A percentile compares a stretch with the other conserved stretches of the same genome.
These are phyloP conservation scores for Tuber indicum DNA, from an alignment of 495 filamentous ascomycete species.

Conservation along the genomic window DNA sequence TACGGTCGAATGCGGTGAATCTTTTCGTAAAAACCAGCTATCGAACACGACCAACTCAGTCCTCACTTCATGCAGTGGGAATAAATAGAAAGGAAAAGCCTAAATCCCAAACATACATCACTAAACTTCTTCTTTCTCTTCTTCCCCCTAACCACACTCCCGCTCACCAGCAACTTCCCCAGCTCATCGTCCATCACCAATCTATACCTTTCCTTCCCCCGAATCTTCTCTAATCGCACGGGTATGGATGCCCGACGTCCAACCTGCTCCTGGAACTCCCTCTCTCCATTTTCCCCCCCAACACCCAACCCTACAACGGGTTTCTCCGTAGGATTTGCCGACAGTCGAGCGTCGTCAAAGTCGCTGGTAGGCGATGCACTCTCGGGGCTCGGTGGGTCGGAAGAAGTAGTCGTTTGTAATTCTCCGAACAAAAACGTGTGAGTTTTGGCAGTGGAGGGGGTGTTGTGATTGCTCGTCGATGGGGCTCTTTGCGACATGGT, in stretches of 20 bases:
- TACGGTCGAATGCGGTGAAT: conserved; percentile 64
- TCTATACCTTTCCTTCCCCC: conserved; percentile 34
- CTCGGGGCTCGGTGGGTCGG: not conserved
- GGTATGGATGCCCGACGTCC: conserved; percentile 27
- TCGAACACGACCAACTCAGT: not conserved
- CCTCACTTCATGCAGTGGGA: conserved; percentile 7
- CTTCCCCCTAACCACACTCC: conserved; percentile 8
- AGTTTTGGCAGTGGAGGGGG: not conserved
- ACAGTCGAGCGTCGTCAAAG: not conserved
- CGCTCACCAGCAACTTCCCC: conserved; percentile 17
- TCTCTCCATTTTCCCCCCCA: not conserved
- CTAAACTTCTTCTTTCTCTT: conserved; percentile 52
- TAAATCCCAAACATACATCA: conserved; percentile 44
- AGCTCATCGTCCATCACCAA: conserved; percentile 33
- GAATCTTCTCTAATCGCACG: conserved; percentile 33
- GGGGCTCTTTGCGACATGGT: conserved; percentile 5
- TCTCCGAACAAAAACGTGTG: not conserved
- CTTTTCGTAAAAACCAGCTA: conserved; percentile 59
- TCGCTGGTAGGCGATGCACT: not conserved
- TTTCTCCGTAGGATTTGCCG: not conserved
- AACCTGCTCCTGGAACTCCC: conserved; percentile 2
- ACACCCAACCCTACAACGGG: not conserved
- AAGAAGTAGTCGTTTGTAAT: not conserved
- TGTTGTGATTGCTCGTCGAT: not conserved
- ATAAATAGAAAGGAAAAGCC: not conserved